These are phyloP conservation scores for Orbilia javanica DNA, from an alignment of 2,329 filamentous ascomycete genomes.

Conservation along the genomic window DNA sequence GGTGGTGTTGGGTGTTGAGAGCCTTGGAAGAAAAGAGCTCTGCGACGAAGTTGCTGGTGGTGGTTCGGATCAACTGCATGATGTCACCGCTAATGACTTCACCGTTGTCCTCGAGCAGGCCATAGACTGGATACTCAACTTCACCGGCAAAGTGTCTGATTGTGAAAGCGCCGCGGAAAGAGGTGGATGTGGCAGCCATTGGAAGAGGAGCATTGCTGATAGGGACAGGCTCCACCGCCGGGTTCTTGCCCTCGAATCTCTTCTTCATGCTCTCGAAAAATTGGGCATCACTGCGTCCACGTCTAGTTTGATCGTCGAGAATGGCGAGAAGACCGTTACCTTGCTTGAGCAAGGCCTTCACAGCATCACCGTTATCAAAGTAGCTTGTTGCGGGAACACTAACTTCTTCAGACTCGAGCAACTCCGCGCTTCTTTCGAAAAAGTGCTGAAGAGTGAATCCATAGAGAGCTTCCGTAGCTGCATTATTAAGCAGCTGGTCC, in stretches of 20 bases:
- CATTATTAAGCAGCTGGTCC: constrained; percentile 94
- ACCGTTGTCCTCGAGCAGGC: constrained; percentile 92
- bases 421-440: constrained; percentile 92
- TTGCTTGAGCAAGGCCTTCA: constrained; percentile 88
- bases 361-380: constrained; percentile 96
- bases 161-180: constrained; percentile 74
- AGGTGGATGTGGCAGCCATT: constrained; percentile 88
- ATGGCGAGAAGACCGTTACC: constrained; percentile 95
- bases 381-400: constrained; percentile 91
- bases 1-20: constrained; percentile 91
- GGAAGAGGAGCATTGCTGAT: constrained; percentile 73
- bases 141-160: constrained; percentile 96
- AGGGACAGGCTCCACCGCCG: constrained; percentile 83
- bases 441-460: constrained; percentile 95
- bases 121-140: constrained; percentile 90
- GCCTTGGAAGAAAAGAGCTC: constrained; percentile 97
- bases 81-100: constrained; percentile 96
- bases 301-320: constrained; percentile 92
- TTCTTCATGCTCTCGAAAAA: constrained; percentile 90
- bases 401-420: constrained; percentile 94
- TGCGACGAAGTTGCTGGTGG: constrained; percentile 87
- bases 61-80: constrained; percentile 90
- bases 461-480: constrained; percentile 90
- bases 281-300: constrained; percentile 88
- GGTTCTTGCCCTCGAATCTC: constrained; percentile 94